Conservation (phyloP, 495 filamentous ascomycete genomes). For the Aspergillus avenaceus region DNA sequence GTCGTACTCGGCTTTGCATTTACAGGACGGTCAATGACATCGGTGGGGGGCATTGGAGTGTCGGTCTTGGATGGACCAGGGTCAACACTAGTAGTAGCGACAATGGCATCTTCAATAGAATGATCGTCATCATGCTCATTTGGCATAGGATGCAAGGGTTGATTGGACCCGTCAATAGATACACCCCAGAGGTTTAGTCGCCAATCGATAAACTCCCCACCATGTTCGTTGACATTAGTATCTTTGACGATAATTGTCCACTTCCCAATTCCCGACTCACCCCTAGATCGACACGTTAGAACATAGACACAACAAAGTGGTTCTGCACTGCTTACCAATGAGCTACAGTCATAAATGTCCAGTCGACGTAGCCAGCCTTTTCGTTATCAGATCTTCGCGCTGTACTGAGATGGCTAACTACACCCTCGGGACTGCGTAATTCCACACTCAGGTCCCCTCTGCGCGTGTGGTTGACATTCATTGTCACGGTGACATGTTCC, state of each 20-base stretch:
- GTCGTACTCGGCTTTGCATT: slow-evolving; percentile 52
- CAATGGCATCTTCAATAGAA: slow-evolving; percentile 50
- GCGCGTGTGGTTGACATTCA: slow-evolving; percentile 84
- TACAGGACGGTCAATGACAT: slow-evolving; percentile 74
- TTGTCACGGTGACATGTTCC: slow-evolving; percentile 95
- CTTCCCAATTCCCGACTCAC: slow-evolving; percentile 78
- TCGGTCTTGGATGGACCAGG: slow-evolving; percentile 42
- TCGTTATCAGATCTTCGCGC: slow-evolving; percentile 61
- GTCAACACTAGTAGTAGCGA: slow-evolving; percentile 50
- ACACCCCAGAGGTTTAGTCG: slow-evolving; percentile 93
- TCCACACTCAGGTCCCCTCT: slow-evolving; percentile 94
- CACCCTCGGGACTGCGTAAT: slow-evolving; percentile 74
- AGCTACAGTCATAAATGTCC: slow-evolving; percentile 98
- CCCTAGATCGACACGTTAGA: slow-evolving; percentile 50
- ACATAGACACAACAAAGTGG: background rate
- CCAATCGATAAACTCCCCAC: slow-evolving; percentile 85
- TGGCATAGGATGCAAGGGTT: slow-evolving; percentile 74
- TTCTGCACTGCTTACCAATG: slow-evolving; percentile 67
- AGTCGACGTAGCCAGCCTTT: slow-evolving; percentile 77
- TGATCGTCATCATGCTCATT: slow-evolving; percentile 83
- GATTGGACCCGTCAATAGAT: slow-evolving; percentile 65
- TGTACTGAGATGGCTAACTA: slow-evolving; percentile 80
- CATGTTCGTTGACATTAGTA: slow-evolving; percentile 67
- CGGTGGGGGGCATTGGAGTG: slow-evolving; percentile 50
- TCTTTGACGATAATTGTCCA: slow-evolving; percentile 94